Percentiles rank a stretch among this genome's conserved stretches.
Conservation (phyloP, 2,329 filamentous ascomycete genomes). For the Gliomastix tumulicola region DNA sequence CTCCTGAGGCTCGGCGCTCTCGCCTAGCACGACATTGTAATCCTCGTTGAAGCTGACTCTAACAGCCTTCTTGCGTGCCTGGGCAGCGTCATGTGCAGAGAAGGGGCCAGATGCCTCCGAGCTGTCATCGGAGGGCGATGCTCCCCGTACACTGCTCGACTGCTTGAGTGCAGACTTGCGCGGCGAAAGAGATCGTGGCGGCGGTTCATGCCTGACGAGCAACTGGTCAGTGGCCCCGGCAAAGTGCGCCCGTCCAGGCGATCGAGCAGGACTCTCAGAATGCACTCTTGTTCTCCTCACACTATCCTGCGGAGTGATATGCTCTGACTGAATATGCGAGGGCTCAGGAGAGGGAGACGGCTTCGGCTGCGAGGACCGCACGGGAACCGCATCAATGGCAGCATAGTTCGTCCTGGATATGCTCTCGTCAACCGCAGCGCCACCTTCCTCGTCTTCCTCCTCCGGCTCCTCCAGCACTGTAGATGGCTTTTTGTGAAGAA, state of each 20-base stretch:
- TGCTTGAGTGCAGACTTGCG: constrained; percentile 72
- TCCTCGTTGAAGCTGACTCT: constrained; percentile 76
- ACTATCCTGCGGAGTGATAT: too few species aligned
- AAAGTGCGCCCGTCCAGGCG: constrained; percentile 63
- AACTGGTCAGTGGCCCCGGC: constrained; percentile 47
- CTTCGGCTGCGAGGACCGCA: constrained; percentile 13
- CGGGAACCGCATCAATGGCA: constrained; percentile 24
- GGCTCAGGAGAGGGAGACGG: too few species aligned
- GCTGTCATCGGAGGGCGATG: constrained; percentile 41
- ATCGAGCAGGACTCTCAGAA: constrained; percentile 60
- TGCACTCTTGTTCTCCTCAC: constrained; percentile 25
- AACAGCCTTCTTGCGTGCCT: constrained; percentile 54
- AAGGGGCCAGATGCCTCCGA: constrained; percentile 33
- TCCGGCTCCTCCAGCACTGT: constrained; percentile 38
- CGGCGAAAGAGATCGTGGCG: constrained; percentile 64
- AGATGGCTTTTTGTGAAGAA: constrained; percentile 31
- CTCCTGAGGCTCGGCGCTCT: constrained; percentile 29
- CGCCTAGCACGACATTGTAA: constrained; percentile 45
- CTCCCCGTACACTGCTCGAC: constrained; percentile 41
- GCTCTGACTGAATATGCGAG: too few species aligned
- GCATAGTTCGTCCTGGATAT: constrained; percentile 10
- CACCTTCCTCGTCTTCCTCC: constrained; percentile 27
- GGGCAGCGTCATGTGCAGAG: constrained; percentile 24
- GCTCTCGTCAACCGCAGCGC: too few species aligned
- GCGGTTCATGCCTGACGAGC: constrained; percentile 59